A percentile compares a stretch with the other conserved stretches of the same genome.
Evolutionary conservation across 345 rosid species (phyloP).

Genomic region (Lumnitzera littorea): DNA sequence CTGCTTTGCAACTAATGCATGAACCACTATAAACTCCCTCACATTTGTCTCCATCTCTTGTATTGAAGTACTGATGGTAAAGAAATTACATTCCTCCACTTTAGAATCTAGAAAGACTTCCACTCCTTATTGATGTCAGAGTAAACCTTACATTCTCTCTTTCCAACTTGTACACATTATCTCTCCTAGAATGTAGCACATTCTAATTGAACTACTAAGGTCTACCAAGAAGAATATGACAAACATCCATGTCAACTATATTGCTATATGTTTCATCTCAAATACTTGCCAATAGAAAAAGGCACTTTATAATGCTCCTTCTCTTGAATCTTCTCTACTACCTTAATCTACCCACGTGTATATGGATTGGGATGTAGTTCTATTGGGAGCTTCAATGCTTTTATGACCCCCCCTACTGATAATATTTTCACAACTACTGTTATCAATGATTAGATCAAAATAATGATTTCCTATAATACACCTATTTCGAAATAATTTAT

Average conservation of each 20-base stretch:
- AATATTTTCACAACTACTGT: constrained; percentile 4
- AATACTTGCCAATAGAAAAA: neutral
- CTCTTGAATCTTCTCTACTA: neutral
- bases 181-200: neutral
- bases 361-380: too few species aligned
- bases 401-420: neutral
- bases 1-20: neutral
- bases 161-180: neutral
- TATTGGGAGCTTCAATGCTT: neutral
- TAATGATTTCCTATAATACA: too few species aligned
- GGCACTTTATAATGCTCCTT: neutral
- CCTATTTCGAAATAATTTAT: too few species aligned
- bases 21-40: too few species aligned
- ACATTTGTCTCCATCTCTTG: too few species aligned
- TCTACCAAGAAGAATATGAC: neutral
- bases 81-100: too few species aligned
- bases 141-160: too few species aligned
- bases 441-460: neutral
- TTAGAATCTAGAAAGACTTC: too few species aligned
- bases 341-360: too few species aligned
- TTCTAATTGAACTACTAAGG: neutral
- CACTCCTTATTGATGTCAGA: too few species aligned
- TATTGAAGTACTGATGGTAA: too few species aligned
- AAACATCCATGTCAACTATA: too few species aligned
- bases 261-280: neutral